Conservation (phyloP, 1,139 yeast genomes). For the Nakaseomyces delphensis region DNA sequence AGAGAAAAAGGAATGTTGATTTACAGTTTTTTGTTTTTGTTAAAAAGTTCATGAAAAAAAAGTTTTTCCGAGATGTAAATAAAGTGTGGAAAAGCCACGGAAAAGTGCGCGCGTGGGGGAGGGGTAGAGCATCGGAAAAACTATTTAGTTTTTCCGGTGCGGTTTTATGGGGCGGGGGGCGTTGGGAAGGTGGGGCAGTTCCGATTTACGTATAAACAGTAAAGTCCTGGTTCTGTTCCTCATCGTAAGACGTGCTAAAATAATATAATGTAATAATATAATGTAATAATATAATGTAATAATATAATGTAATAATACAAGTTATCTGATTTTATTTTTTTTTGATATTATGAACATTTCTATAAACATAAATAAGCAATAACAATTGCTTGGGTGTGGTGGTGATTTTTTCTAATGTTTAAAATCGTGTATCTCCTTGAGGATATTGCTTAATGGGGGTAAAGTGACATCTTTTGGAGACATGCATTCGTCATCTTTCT, state of each 20-base stretch:
- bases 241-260: too few species aligned
- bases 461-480: conserved; percentile 12
- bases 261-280: too few species aligned
- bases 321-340: background rate
- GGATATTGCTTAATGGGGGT: conserved; percentile 25
- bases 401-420: background rate
- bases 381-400: too few species aligned
- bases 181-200: background rate
- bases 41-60: background rate
- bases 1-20: background rate
- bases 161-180: too few species aligned
- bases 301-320: background rate
- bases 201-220: background rate
- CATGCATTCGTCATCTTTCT: conserved; percentile 4
- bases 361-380: background rate
- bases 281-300: too few species aligned
- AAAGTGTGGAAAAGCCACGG: too few species aligned
- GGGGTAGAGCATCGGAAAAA: background rate
- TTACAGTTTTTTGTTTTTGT: too few species aligned
- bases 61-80: background rate
- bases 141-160: background rate
- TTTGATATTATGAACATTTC: background rate
- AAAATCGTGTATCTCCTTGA: conserved; percentile 12
- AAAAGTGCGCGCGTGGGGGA: too few species aligned
- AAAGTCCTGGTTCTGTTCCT: too few species aligned